Percentiles rank a stretch among this genome's conserved stretches.
These are phyloP conservation scores for Schoenoplectus triqueter DNA, from an alignment of 202 grass and related monocot species.

Conservation along the genomic window DNA sequence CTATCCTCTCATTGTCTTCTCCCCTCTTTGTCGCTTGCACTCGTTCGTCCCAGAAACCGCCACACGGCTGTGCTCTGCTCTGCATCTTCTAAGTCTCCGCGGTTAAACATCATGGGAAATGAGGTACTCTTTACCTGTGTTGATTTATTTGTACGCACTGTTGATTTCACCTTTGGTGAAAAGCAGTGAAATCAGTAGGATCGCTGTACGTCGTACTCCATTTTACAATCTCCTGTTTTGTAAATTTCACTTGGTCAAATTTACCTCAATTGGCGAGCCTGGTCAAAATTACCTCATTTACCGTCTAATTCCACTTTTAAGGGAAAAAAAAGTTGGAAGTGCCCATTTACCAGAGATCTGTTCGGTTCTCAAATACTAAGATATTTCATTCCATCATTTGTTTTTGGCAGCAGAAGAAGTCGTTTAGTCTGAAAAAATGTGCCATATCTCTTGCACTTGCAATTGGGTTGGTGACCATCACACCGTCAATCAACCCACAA, in stretches of 20 bases:
- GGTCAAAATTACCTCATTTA: not conserved
- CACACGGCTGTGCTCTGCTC: constrained; percentile 7
- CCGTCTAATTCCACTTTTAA: not conserved
- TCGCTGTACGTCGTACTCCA: not conserved
- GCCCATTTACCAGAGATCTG: not conserved
- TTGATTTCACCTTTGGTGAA: not conserved
- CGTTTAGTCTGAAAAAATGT: constrained; percentile 71
- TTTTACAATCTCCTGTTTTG: not conserved
- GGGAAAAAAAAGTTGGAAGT: not conserved
- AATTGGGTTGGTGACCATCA: constrained; percentile 63
- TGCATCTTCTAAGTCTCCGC: not conserved
- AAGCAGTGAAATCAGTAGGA: not conserved
- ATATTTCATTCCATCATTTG: not conserved
- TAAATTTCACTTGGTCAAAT: not conserved
- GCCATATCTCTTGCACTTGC: constrained; percentile 81
- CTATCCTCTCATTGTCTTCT: constrained; percentile 33
- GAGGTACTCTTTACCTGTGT: constrained; percentile 18
- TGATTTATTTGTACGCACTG: not conserved
- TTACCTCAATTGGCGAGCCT: not conserved
- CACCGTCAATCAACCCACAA: constrained; percentile 45
- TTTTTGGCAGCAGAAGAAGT: constrained; percentile 58
- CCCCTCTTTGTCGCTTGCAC: not conserved
- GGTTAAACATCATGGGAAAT: not conserved
- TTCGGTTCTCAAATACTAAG: not conserved
- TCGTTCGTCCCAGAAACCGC: not conserved